Conservation (phyloP, 148 eudicot species). For the Amaranthus cruentus region DNA sequence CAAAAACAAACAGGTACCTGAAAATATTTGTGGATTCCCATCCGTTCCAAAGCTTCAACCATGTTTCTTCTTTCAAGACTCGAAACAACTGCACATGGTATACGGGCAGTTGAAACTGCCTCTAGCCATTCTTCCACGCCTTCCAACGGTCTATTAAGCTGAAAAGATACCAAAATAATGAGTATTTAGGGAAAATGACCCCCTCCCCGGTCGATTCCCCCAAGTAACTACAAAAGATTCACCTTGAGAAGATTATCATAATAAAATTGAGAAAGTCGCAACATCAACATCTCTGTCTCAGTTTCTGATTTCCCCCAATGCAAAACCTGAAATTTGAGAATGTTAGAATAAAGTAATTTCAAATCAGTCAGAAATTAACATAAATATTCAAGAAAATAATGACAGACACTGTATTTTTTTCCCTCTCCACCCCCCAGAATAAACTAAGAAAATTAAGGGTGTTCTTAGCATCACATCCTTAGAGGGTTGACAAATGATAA, state of each 20-base stretch:
- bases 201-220: neutral
- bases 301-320: constrained; percentile 50
- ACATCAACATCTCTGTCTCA: constrained; percentile 56
- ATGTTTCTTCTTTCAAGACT: constrained; percentile 68
- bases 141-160: constrained; percentile 78
- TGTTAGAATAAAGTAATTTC: neutral
- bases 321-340: constrained; percentile 46
- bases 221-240: constrained; percentile 10
- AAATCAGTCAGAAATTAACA: neutral
- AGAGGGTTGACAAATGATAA: neutral
- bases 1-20: constrained; percentile 43
- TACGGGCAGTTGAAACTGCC: constrained; percentile 73
- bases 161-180: constrained; percentile 19
- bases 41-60: constrained; percentile 64
- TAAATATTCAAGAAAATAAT: neutral
- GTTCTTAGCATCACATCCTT: no score
- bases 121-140: constrained; percentile 91
- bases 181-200: constrained; percentile 1
- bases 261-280: constrained; percentile 69
- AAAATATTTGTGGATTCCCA: constrained; percentile 79
- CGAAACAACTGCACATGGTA: constrained; percentile 96
- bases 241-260: constrained; percentile 68
- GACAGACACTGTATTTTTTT: neutral
- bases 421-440: neutral
- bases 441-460: no score